Evolutionary conservation across 352 stramenopile genomes (phyloP), one percentile per base, ranked within the genome.

Genomic region (Globisporangium canariense): DNA sequence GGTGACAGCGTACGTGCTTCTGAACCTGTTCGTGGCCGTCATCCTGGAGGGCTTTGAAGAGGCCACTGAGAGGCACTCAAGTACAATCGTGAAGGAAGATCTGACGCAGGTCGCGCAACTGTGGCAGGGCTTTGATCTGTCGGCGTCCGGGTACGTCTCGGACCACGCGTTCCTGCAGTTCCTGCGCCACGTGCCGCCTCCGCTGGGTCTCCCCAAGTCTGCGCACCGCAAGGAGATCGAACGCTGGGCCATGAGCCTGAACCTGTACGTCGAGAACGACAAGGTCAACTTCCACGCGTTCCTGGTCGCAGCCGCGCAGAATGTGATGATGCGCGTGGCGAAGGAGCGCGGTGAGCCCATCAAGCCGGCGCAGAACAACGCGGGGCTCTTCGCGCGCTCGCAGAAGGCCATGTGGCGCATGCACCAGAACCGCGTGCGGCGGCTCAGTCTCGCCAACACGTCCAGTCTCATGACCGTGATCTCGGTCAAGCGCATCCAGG

Each of bases 11-110:
- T 94, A 91, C 64, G 81, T 91, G 40, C 58, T 94, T 43, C 58
- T 95, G 32, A 93, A 91, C 60, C 66, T 95, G 18, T 88, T 94
- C 45, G 82, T 93, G 1, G 86, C 86, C 30, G 83, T 94, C 8
- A 89, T 95, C 57, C 69, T 95, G 22, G 84, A 95, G 52, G 76
- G 79, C 34, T 95, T 95, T 64, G 69, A 78, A 58, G 84, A 92
- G 46, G 76, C 70, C 4, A 79, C 70, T 3, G 76, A 77, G 66
- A 75, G 77, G 25, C 78, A 78, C 36, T 51, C 68, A 20, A 74
- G 65, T 25, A 60, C 63, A 10, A 65, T 78, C 55, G 75, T 73
- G 20, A 81, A 79, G n/a, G 69, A 72, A 11, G 73, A 86, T 52
- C 32, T 86, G 8, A 18, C 32, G 2, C 60, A 70, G 8, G 66